phyloP scores from a whole-genome alignment of 2,329 filamentous ascomycete genomes.

The Lasiodiplodia theobromae region DNA sequence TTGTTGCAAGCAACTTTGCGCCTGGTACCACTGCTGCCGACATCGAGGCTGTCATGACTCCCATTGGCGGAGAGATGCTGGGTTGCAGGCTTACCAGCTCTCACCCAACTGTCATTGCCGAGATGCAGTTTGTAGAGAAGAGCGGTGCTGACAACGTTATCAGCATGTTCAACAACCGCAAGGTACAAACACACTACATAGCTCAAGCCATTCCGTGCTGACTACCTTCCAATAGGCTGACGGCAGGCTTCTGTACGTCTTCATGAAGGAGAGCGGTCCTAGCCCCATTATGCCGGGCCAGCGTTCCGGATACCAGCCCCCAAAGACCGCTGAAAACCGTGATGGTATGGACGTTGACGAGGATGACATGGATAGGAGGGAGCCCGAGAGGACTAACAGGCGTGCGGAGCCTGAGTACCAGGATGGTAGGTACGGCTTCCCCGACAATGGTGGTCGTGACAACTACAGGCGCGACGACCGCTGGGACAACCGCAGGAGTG shows the following conservation, averaged over 20 bases:
- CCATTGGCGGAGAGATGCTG: conserved; percentile 70
- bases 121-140: conserved; percentile 76
- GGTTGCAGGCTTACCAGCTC: conserved; percentile 73
- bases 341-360: conserved; percentile 55
- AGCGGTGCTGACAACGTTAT: conserved; percentile 78
- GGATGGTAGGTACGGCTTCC: conserved; percentile 54
- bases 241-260: conserved; percentile 75
- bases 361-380: conserved; percentile 30
- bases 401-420: conserved; percentile 47
- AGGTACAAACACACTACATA: not conserved
- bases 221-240: conserved; percentile 65
- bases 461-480: conserved; percentile 27
- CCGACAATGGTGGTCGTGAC: conserved; percentile 10
- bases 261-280: conserved; percentile 63
- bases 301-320: conserved; percentile 31
- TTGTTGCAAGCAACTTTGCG: conserved; percentile 83
- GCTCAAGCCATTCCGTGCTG: not conserved
- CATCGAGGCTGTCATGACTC: conserved; percentile 82
- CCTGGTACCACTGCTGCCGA: conserved; percentile 81
- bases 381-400: conserved; percentile 37
- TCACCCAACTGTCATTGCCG: conserved; percentile 75
- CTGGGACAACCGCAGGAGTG: conserved; percentile 18
- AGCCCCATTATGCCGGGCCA: conserved; percentile 32
- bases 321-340: conserved; percentile 34
- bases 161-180: conserved; percentile 71